A percentile compares a stretch with the other conserved stretches of the same genome.
Conservation (phyloP, 345 rosid genomes). For the Lagerstroemia speciosa region DNA sequence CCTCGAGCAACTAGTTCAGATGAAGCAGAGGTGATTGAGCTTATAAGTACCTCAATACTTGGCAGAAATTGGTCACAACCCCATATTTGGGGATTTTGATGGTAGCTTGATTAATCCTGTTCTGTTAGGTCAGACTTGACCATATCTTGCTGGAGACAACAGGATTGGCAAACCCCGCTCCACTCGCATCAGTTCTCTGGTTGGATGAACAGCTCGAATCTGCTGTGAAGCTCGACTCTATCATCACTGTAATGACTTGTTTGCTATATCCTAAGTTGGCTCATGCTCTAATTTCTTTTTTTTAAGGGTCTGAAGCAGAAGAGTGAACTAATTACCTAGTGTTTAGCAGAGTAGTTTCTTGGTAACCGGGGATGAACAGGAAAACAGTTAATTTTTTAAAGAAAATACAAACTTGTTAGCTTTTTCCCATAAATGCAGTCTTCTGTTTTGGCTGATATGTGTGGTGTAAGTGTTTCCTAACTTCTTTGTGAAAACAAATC, state of each 20-base stretch:
- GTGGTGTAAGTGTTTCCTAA: too few species aligned
- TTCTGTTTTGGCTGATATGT: too few species aligned
- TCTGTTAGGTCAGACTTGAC: constrained; percentile 49
- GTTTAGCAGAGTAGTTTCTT: neutral
- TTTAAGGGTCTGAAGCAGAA: neutral
- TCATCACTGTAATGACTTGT: constrained; percentile 50
- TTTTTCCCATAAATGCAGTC: too few species aligned
- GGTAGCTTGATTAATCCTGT: constrained; percentile 1
- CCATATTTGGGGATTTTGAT: neutral
- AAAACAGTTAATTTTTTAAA: neutral
- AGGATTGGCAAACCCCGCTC: constrained; percentile 97
- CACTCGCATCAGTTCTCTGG: constrained; percentile 90
- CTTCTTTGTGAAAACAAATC: too few species aligned
- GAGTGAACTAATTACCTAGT: neutral
- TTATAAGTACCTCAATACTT: neutral
- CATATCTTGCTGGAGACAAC: constrained; percentile 95
- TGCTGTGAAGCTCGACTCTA: constrained; percentile 80
- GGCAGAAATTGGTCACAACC: neutral
- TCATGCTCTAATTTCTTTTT: neutral
- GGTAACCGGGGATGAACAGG: neutral
- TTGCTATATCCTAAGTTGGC: neutral
- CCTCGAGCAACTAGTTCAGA: constrained; percentile 78
- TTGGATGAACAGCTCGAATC: constrained; percentile 93
- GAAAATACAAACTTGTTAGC: neutral
- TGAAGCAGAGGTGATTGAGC: constrained; percentile 53